Conservation (phyloP, 192 early-diverging fungal species). For the Geranomyces michiganensis region DNA sequence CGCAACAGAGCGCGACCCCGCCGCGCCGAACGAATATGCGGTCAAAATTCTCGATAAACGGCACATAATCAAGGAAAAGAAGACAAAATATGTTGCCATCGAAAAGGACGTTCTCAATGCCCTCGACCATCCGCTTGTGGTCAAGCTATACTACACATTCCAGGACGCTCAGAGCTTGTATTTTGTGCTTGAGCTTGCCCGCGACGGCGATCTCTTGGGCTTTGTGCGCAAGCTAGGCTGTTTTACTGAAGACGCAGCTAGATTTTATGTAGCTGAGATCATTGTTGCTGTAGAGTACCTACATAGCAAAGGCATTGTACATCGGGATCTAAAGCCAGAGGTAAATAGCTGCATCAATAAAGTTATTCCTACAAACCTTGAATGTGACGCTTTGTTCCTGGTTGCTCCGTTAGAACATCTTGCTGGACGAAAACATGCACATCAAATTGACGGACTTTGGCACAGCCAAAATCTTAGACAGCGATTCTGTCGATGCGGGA, state of each 20-base stretch:
- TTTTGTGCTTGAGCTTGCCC: constrained; percentile 88
- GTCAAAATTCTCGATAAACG: constrained; percentile 79
- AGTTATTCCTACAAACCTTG: neutral
- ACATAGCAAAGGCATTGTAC: constrained; percentile 82
- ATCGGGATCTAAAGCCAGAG: constrained; percentile 97
- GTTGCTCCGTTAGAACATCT: constrained; percentile 60
- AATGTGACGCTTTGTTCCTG: neutral
- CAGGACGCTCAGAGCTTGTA: constrained; percentile 90
- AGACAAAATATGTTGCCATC: constrained; percentile 94
- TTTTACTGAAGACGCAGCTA: constrained; percentile 71
- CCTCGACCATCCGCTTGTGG: constrained; percentile 83
- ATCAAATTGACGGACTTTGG: constrained; percentile 96
- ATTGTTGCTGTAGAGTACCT: constrained; percentile 81
- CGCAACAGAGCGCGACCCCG: constrained; percentile 65
- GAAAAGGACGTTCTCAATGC: constrained; percentile 88
- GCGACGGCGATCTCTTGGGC: constrained; percentile 88
- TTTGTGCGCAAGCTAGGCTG: constrained; percentile 71
- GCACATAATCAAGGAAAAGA: constrained; percentile 83
- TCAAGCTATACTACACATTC: constrained; percentile 94
- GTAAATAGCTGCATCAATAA: constrained; percentile 19
- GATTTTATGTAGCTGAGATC: constrained; percentile 90
- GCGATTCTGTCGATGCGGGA: neutral
- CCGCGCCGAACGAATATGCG: constrained; percentile 73
- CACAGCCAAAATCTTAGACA: constrained; percentile 75
- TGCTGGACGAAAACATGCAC: constrained; percentile 87